Evolutionary conservation across 1,284 basidiomycete genomes (phyloP), one percentile per base, ranked within the genome.

Genomic region (Erythrobasidium hasegawianum): DNA sequence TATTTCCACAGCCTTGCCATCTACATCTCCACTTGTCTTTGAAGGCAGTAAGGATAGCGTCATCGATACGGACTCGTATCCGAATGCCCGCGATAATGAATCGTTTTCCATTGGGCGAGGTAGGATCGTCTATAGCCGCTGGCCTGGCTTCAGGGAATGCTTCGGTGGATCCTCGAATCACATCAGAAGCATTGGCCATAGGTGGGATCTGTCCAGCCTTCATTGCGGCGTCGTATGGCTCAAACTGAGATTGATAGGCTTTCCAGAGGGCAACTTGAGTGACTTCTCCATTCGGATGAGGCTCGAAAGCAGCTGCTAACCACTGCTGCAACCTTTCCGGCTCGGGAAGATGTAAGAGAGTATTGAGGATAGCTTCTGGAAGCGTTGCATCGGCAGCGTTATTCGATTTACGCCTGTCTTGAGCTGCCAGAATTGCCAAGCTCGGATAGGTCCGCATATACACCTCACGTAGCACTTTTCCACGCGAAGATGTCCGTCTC

Each of bases 201-300:
- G 82, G 81, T 65, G 82, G 70, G 80, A 82, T 0, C 82, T 83
- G 11, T 80, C 78, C 72, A 88, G 88, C 0, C 79, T 81, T 49
- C 45, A 66, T 61, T 14, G 54, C 29, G 11, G 64, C 45, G 24
- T 71, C 64, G 33, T 62, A 61, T 7, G 68, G 61, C n/a, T 72
- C 70, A 50, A 78, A 78, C 59, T 78, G 75, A 67, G 88, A 86
- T 72, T 87, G 87, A 78, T 94, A 94, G 13, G 90, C 80, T 65
- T 84, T 88, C 90, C 90, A 94, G 70, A 94, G 88, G 69, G 89
- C 88, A 60, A 92, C 89, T 77, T 94, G 90, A 0, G 90, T 90
- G 53, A 93, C 79, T 73, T 91, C 89, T 8, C 85, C 84, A 1
- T 86, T 83, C 1, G 84, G 76, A 66, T 85, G 84, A 20, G 84